These are phyloP conservation scores for Colletotrichum limetticola DNA, from an alignment of 2,329 filamentous ascomycete genomes.

Conservation along the genomic window DNA sequence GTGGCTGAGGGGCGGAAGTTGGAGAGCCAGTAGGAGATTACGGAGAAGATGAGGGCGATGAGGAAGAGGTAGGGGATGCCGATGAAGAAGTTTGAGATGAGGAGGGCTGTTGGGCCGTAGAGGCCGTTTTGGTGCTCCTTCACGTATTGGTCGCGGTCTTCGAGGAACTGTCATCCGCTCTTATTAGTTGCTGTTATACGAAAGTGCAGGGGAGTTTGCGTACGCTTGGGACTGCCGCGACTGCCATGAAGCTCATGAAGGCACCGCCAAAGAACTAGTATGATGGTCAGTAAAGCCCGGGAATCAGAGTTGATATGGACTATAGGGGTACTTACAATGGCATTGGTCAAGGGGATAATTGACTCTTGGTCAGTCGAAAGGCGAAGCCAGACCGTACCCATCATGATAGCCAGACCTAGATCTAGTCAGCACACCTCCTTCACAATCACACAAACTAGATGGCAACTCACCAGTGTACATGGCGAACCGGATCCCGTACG, in stretches of 20 bases:
- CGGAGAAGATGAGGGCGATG: constrained; percentile 79
- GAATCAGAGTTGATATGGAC: no score
- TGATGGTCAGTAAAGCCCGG: neutral
- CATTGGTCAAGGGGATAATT: constrained; percentile 85
- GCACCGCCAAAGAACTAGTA: constrained; percentile 73
- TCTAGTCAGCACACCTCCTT: constrained; percentile 47
- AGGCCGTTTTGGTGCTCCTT: constrained; percentile 87
- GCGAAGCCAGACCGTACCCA: constrained; percentile 88
- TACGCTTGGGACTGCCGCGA: constrained; percentile 81
- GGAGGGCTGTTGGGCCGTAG: constrained; percentile 78
- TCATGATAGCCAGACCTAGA: constrained; percentile 78
- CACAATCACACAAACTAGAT: neutral
- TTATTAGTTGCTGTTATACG: neutral
- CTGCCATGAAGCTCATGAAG: constrained; percentile 84
- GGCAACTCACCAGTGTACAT: constrained; percentile 69
- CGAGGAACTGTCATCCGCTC: constrained; percentile 65
- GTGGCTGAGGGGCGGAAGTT: constrained; percentile 74
- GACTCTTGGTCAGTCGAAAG: constrained; percentile 74
- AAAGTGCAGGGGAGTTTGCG: no score
- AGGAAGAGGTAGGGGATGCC: constrained; percentile 84
- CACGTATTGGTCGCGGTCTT: constrained; percentile 77
- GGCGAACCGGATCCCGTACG: constrained; percentile 82
- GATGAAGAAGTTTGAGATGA: constrained; percentile 83
- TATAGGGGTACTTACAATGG: constrained; percentile 57
- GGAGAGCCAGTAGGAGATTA: constrained; percentile 82